Base-by-base conservation (phyloP, 805 yeast species). In the Kazachstania bromeliacearum region DNA sequence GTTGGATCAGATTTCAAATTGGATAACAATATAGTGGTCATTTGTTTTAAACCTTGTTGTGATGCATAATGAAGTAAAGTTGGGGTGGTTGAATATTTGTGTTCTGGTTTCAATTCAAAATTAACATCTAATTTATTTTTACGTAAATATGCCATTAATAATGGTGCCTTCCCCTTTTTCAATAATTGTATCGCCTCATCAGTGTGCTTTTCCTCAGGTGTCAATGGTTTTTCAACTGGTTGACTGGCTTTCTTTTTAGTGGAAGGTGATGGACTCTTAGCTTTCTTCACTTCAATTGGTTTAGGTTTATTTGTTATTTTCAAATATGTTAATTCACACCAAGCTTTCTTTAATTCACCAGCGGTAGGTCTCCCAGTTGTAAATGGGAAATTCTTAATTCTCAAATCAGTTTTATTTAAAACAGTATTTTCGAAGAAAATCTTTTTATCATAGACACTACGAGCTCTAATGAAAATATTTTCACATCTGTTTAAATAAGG, bases 281-380 rank as follows among this genome's bases (percentile, higher is more conserved):
- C 36, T 32, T 46, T 44, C 40, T 57, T 51, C 45, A 59, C 41
- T 8, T 50, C 39, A 5, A 67, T 62, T 3, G 66, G 59, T 44
- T 67, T 62, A 1, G 94, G 89, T n/a, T 68, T 58, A 7, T 73
- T 71, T 5, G 71, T 57, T 1, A 74, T 53, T 27, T 66, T 62
- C 45, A 84, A 59, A 45, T 79, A 75, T 0, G 87, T 66, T 39
- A 92, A 63, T 45, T 79, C 79, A 19, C 73, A 67, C 97, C 97
- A 92, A 0, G 94, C 85, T 33, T 76, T 71, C 50, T 78, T 83
- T 46, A 92, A 62, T 54, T 88, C 97, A 2, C 73, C 62, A 0
- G 80, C 68, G 0, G 95, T 88, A 1, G 97, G 94, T 45, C 96
- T 70, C 38, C 74, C 75, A 0, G 98, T 89, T 0, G 95, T 79